These are phyloP conservation scores for Xanthoceras sorbifolium DNA, from an alignment of 345 rosid genomes.

Conservation along the genomic window DNA sequence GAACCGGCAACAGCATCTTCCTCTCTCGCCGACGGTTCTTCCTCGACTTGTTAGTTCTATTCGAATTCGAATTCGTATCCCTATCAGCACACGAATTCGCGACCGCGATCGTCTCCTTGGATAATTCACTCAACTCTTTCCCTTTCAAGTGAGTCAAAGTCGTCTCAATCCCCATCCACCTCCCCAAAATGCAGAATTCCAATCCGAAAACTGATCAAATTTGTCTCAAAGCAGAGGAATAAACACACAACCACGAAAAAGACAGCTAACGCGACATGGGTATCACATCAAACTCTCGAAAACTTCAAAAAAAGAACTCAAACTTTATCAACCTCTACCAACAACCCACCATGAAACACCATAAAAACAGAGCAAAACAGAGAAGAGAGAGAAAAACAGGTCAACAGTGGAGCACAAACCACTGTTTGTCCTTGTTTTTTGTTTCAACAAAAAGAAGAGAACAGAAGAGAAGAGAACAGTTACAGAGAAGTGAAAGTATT, in stretches of 20 bases:
- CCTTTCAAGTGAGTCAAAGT: slow-evolving; percentile 40
- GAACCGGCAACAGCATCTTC: slow-evolving; percentile 47
- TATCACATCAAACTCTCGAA: background rate
- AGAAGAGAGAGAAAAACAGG: background rate
- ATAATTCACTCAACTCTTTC: slow-evolving; percentile 41
- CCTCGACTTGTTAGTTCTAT: slow-evolving; percentile 31
- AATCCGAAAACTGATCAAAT: background rate
- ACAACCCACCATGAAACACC: background rate
- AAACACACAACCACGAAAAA: background rate
- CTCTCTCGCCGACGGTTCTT: slow-evolving; percentile 37
- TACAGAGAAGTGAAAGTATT: slow-evolving; percentile 28
- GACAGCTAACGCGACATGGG: slow-evolving; percentile 3
- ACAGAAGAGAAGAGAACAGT: background rate
- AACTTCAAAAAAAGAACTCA: slow-evolving; percentile 12
- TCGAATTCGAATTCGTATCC: slow-evolving; percentile 8
- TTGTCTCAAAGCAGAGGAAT: background rate
- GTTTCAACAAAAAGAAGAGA: background rate
- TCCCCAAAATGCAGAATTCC: slow-evolving; percentile 10
- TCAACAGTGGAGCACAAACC: background rate
- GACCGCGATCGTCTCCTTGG: slow-evolving; percentile 26
- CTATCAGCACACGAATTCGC: slow-evolving; percentile 10
- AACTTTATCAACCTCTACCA: background rate
- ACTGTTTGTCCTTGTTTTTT: background rate
- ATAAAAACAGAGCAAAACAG: slow-evolving; percentile 18
- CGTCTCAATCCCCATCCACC: slow-evolving; percentile 67